phyloP scores from a whole-genome alignment of 768 basidiomycete genomes.

The Boletus vinaceobasis region DNA sequence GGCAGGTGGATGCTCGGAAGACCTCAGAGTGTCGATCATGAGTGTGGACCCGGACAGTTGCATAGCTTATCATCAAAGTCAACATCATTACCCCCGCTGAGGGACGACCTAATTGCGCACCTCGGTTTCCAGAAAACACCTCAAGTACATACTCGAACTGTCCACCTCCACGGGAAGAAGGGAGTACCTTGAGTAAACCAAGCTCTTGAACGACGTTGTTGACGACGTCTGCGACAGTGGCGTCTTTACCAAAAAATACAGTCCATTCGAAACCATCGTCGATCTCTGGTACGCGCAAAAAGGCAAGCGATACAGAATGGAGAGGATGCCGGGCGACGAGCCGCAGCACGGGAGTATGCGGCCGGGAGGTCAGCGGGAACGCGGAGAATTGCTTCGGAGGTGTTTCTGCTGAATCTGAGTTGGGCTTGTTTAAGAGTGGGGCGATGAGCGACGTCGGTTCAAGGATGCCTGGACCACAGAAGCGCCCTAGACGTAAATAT shows the following conservation, averaged over 20 bases:
- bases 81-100: not conserved
- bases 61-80: slow-evolving; percentile 9
- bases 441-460: slow-evolving; percentile 44
- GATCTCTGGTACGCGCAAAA: slow-evolving; percentile 72
- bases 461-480: slow-evolving; percentile 44
- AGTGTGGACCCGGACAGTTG: slow-evolving; percentile 9
- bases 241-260: slow-evolving; percentile 57
- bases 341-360: slow-evolving; percentile 63
- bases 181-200: slow-evolving; percentile 62
- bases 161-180: slow-evolving; percentile 61
- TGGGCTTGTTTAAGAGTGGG: slow-evolving; percentile 46
- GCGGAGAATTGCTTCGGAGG: slow-evolving; percentile 60
- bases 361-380: slow-evolving; percentile 64
- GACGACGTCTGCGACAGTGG: slow-evolving; percentile 55
- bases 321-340: slow-evolving; percentile 67
- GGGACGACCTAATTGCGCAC: slow-evolving; percentile 37
- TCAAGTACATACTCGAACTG: slow-evolving; percentile 72
- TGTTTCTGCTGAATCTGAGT: slow-evolving; percentile 23
- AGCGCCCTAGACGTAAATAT: slow-evolving; percentile 11
- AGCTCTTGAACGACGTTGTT: slow-evolving; percentile 55
- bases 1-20: slow-evolving; percentile 10
- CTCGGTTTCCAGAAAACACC: slow-evolving; percentile 48
- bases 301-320: slow-evolving; percentile 50
- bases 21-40: slow-evolving; percentile 15
- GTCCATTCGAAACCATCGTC: slow-evolving; percentile 69